Evolutionary conservation across 352 stramenopile genomes (phyloP).

Genomic region (Peronospora destructor): DNA sequence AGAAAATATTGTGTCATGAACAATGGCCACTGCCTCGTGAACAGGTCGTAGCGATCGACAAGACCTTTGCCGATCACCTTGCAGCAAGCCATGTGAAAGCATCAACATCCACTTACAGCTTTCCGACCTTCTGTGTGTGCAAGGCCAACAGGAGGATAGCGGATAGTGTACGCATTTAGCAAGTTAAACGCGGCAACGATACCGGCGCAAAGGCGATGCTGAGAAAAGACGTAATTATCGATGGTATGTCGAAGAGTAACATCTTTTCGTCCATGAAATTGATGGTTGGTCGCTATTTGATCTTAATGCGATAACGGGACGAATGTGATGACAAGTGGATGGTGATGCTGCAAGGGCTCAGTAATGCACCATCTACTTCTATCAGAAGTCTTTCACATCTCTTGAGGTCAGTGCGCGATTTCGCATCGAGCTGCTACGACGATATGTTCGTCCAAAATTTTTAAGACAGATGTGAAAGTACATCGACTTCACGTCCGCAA

Average conservation of each 20-base stretch:
- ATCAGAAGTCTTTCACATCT: background rate
- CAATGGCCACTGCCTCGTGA: no score
- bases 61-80: no score
- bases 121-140: no score
- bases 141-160: background rate
- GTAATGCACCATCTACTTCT: background rate
- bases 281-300: background rate
- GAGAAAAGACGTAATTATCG: background rate
- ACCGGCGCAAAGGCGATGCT: background rate
- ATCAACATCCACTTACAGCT: no score
- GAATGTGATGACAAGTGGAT: no score
- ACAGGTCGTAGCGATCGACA: no score
- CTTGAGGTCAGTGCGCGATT: background rate
- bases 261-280: background rate
- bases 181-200: conserved; percentile 1
- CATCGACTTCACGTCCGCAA: background rate
- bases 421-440: background rate
- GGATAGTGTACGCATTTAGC: background rate
- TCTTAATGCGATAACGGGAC: background rate
- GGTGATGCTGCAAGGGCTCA: background rate
- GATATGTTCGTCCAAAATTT: background rate
- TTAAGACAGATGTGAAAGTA: background rate
- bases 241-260: background rate
- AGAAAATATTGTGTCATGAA: no score
- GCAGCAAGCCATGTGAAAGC: no score